Evolutionary conservation across 2,329 filamentous ascomycete genomes (phyloP), one percentile per base, ranked within the genome.

Genomic region (Cercospora sp.): DNA sequence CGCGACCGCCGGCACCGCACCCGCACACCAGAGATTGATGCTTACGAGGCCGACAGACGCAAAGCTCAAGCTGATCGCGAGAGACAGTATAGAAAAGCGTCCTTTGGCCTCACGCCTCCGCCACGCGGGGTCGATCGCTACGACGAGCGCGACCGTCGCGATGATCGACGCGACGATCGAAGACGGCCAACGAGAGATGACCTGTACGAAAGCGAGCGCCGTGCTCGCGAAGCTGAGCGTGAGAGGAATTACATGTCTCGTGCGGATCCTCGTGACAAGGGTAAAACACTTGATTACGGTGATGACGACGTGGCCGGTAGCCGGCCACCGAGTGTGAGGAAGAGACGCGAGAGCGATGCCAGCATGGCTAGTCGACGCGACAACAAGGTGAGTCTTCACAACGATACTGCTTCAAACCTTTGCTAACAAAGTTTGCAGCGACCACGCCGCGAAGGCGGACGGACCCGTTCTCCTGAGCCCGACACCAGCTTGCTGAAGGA

Each of bases 21-120:
- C 74, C 87, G 88, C 74, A 96, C 92, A 77, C 92, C 93, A 75
- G 95, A 98, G 80, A 88, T 88, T 67, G 94, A 99, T 81, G 88
- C 92, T 21, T 99, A 99, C 80, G 95, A 98, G 81, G 95, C 94
- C 69, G 95, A 99, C 78, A 89, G 95, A 72, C 91, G 93, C 76
- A 95, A 94, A 80, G 94, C 94, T 53, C 94, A 95, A 77, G 93
- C 94, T 67, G 94, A 97, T 78, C 90, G 96, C 59, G 96, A 98
- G 82, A 91, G 94, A 72, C 94, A 96, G 75, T 96, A 97, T 81
- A 90, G 92, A 79, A 96, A 95, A 82, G 85, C 88, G 55, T 76
- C 73, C 4, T 77, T 76, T 61, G 78, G 77, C 5, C 71, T 79
- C 8, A 77, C 77, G 6, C 77, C 78, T 21, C 77, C 77, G n/a